Evolutionary conservation across 192 early-diverging fungal genomes (phyloP), one percentile per base, ranked within the genome.

Genomic region (Coemansia sp.): DNA sequence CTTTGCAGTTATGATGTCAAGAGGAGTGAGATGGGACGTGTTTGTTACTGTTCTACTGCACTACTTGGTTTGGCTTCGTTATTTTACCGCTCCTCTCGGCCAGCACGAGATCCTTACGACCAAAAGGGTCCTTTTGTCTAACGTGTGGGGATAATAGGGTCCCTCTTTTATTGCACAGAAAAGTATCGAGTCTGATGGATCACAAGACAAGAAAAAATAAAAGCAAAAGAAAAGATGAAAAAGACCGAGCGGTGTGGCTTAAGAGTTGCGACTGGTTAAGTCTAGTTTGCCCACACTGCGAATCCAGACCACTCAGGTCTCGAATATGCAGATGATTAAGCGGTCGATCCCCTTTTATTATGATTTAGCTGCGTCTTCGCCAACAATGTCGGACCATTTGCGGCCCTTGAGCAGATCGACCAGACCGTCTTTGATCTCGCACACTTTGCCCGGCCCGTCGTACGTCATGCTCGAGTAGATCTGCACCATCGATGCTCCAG

Each of bases 401-500:
- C 84, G 85, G 10, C 89, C 89, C 54, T 87, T 75, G 67, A 96
- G 77, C 62, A 83, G 75, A 37, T 83, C 75, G 16, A 89, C 69
- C 41, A 94, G 75, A 6, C 80, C 92, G 60, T 88, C 84, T 75
- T 96, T 96, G 64, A 94, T 87, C 45, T 88, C 84, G 50, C 84
- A 82, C n/a, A 83, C 84, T 26, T 94, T 71, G 6, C 93, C 92
- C 2, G 91, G 92, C 11, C 94, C 93, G 38, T 89, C 84, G 50
- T 83, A 91, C 11, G 78, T 83, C 82, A 95, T 84, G 56, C 78
- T 82, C 38, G 90, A 91, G 75, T 94, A 95, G 16, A 96, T 53
- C 79, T 96, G 93, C 3, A 94, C 88, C 63, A 86, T 64, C 22
- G 82, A 85, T 11, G 94, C 94, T 8, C 94, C 94, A 1, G 94